A percentile compares a stretch with the other conserved stretches of the same genome.
Evolutionary conservation across 2,329 filamentous ascomycete genomes (phyloP).

Genomic region (Beauveria sp.): DNA sequence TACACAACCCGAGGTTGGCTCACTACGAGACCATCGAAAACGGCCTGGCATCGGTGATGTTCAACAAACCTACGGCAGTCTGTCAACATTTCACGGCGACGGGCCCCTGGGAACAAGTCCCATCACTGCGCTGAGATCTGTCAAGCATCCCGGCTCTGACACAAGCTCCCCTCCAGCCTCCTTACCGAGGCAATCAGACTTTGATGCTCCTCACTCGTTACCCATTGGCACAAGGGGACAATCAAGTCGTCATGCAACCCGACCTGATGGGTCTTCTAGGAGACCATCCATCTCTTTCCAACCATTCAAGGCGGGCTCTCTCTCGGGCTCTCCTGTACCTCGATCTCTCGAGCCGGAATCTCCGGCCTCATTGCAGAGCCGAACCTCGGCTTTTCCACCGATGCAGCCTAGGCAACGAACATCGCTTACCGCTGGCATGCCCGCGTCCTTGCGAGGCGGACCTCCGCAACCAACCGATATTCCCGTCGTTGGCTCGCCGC

Average conservation of each 20-base stretch:
- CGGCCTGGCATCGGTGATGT: slow-evolving; percentile 45
- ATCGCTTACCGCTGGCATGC: slow-evolving; percentile 68
- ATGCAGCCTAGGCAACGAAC: slow-evolving; percentile 58
- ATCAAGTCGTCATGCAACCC: slow-evolving; percentile 28
- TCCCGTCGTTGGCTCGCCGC: slow-evolving; percentile 68
- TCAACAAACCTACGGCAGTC: slow-evolving; percentile 77
- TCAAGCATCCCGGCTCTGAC: slow-evolving; percentile 53
- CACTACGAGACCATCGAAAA: slow-evolving; percentile 60
- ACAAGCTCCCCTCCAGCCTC: slow-evolving; percentile 52
- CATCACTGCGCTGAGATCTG: slow-evolving; percentile 71
- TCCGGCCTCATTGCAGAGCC: slow-evolving; percentile 46
- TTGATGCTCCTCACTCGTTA: slow-evolving; percentile 43
- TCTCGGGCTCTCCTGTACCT: slow-evolving; percentile 76
- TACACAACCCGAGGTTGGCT: slow-evolving; percentile 55
- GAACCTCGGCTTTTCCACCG: slow-evolving; percentile 39
- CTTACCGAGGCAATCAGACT: slow-evolving; percentile 36
- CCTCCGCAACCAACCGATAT: slow-evolving; percentile 56
- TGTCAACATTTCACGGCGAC: slow-evolving; percentile 84
- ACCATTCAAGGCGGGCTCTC: slow-evolving; percentile 90
- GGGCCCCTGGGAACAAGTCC: slow-evolving; percentile 74
- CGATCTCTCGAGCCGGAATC: slow-evolving; percentile 41
- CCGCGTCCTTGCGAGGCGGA: slow-evolving; percentile 61
- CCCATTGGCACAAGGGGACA: slow-evolving; percentile 36
- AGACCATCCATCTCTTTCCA: slow-evolving; percentile 85
- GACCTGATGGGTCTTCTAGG: slow-evolving; percentile 48